Conservation (phyloP, 1,284 basidiomycete species). For the Athelia psychrophila region DNA sequence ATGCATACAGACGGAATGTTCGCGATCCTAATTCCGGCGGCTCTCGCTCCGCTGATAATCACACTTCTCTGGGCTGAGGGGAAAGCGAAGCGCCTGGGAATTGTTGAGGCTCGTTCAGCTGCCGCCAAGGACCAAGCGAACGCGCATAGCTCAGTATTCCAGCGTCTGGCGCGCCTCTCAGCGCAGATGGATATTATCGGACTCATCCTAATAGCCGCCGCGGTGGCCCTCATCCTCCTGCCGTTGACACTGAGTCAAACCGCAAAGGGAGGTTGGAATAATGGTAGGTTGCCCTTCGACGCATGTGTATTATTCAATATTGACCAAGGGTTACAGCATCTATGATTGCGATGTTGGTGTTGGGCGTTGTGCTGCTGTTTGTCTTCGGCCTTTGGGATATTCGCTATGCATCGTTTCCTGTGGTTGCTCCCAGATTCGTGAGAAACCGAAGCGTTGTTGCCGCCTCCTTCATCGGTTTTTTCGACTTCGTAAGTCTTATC, state of each 20-base stretch:
- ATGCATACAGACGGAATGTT: conserved; percentile 54
- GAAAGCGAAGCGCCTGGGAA: conserved; percentile 34
- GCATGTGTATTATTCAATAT: not conserved
- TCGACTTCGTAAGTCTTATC: conserved; percentile 55
- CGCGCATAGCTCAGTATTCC: conserved; percentile 7
- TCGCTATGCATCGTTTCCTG: conserved; percentile 45
- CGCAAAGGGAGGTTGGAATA: conserved; percentile 33
- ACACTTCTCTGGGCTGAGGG: conserved; percentile 45
- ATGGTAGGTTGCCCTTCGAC: conserved; percentile 27
- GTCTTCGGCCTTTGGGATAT: conserved; percentile 48
- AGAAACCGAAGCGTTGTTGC: conserved; percentile 57
- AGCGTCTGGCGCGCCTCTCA: conserved; percentile 8
- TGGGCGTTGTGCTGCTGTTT: conserved; percentile 45
- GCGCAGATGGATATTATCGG: conserved; percentile 46
- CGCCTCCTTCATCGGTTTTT: conserved; percentile 63
- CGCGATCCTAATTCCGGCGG: conserved; percentile 24
- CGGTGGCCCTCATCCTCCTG: conserved; percentile 53
- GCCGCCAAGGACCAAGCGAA: conserved; percentile 3
- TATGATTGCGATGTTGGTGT: conserved; percentile 53
- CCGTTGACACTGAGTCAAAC: conserved; percentile 50
- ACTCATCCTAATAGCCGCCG: conserved; percentile 52
- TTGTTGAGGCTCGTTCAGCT: conserved; percentile 10
- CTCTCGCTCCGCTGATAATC: conserved; percentile 26
- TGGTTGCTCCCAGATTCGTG: conserved; percentile 55
- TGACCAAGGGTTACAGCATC: conserved; percentile 33